A percentile compares a stretch with the other conserved stretches of the same genome.
phyloP scores from a whole-genome alignment of 2,329 filamentous ascomycete genomes.

The Dendryphion nanum region DNA sequence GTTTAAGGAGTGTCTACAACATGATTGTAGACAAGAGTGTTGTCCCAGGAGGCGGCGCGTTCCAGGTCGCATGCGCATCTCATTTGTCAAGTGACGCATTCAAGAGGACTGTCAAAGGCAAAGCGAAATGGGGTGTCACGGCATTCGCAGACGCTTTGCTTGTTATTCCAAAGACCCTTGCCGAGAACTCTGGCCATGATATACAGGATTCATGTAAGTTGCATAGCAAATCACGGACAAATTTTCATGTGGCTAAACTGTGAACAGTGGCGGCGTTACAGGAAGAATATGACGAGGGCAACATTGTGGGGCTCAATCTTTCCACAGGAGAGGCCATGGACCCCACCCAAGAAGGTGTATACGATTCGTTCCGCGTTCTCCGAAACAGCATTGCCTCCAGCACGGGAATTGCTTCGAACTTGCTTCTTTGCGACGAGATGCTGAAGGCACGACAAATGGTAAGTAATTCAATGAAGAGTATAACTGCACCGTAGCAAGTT shows the following conservation, averaged over 20 bases:
- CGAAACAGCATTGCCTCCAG: slow-evolving; percentile 92
- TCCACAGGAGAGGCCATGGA: slow-evolving; percentile 92
- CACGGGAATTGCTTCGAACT: slow-evolving; percentile 90
- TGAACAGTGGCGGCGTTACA: slow-evolving; percentile 74
- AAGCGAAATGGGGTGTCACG: slow-evolving; percentile 92
- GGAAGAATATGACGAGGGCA: slow-evolving; percentile 81
- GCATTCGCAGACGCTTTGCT: slow-evolving; percentile 94
- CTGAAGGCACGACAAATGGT: slow-evolving; percentile 97
- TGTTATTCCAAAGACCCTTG: slow-evolving; percentile 95
- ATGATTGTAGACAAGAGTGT: slow-evolving; percentile 98
- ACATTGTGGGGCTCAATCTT: slow-evolving; percentile 82
- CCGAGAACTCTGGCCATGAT: slow-evolving; percentile 93
- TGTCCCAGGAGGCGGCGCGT: slow-evolving; percentile 89
- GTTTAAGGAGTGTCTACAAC: slow-evolving; percentile 95
- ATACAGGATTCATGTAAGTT: slow-evolving; percentile 89
- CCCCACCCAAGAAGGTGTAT: slow-evolving; percentile 86
- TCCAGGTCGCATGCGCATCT: slow-evolving; percentile 88
- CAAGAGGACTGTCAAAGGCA: slow-evolving; percentile 89
- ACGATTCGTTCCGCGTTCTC: slow-evolving; percentile 92
- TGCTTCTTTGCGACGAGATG: slow-evolving; percentile 94
- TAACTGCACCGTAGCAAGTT: neutral
- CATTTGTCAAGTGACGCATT: slow-evolving; percentile 87
- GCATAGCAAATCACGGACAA: neutral
- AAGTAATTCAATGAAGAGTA: slow-evolving; percentile 9
- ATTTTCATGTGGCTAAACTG: slow-evolving; percentile 13